These are phyloP conservation scores for Cryptococcus floricola DNA, from an alignment of 1,284 basidiomycete species.

Conservation along the genomic window DNA sequence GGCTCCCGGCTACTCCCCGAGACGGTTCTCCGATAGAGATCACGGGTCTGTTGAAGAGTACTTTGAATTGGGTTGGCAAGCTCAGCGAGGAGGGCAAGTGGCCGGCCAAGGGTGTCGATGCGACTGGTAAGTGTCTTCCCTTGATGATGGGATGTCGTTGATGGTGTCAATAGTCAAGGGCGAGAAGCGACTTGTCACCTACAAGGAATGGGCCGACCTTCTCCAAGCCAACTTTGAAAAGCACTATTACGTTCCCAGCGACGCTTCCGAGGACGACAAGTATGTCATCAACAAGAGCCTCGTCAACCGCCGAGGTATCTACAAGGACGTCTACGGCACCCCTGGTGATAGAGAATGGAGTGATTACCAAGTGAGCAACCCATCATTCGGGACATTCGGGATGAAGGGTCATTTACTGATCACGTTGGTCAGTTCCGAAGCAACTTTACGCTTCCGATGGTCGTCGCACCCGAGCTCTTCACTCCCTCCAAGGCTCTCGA, in stretches of 20 bases:
- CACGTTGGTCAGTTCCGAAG: conserved; percentile 58
- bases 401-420: background rate
- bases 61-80: conserved; percentile 77
- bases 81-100: conserved; percentile 67
- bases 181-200: conserved; percentile 68
- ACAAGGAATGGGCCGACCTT: conserved; percentile 82
- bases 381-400: background rate
- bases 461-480: conserved; percentile 94
- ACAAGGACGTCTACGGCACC: conserved; percentile 95
- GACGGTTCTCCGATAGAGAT: conserved; percentile 97
- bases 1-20: conserved; percentile 86
- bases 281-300: conserved; percentile 69
- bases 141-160: background rate
- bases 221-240: conserved; percentile 85
- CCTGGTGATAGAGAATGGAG: conserved; percentile 83
- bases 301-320: conserved; percentile 88
- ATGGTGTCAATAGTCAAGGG: conserved; percentile 62
- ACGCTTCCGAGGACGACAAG: conserved; percentile 65
- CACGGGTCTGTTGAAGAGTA: conserved; percentile 86
- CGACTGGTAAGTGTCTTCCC: conserved; percentile 59
- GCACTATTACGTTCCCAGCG: conserved; percentile 82
- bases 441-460: conserved; percentile 95
- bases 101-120: conserved; percentile 85
- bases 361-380: conserved; percentile 71
- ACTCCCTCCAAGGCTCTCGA: conserved; percentile 70